These are phyloP conservation scores for Debaryomyces hansenii DNA, from an alignment of 805 yeast species.

Conservation along the genomic window DNA sequence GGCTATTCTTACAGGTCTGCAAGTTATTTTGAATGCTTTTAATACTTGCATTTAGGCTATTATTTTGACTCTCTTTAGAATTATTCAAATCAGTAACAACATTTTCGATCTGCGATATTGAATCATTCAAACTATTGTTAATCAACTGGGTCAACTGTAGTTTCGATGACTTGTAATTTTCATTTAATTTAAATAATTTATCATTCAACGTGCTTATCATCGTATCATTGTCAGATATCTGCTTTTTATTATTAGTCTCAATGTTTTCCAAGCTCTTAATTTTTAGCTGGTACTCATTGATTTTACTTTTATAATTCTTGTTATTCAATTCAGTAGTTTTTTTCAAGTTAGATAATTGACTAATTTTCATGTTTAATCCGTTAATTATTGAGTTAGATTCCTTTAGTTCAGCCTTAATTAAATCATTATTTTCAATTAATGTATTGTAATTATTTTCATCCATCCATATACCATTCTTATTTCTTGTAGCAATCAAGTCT, in stretches of 20 bases:
- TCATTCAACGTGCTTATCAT: constrained; percentile 5
- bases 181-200: constrained; percentile 6
- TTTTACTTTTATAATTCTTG: constrained; percentile 3
- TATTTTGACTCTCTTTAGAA: neutral
- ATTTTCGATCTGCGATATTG: constrained; percentile 4
- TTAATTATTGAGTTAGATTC: constrained; percentile 14
- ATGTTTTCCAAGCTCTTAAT: constrained; percentile 4
- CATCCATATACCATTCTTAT: constrained; percentile 66
- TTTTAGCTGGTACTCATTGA: constrained; percentile 4
- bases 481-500: constrained; percentile 62
- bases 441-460: constrained; percentile 53
- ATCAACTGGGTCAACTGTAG: constrained; percentile 6
- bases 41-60: neutral
- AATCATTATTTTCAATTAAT: constrained; percentile 27
- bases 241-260: constrained; percentile 1
- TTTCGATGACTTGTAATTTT: constrained; percentile 7
- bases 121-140: constrained; percentile 3
- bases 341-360: constrained; percentile 4
- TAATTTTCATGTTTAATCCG: constrained; percentile 5
- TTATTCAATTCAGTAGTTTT: constrained; percentile 2
- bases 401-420: constrained; percentile 19
- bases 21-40: neutral
- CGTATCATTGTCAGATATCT: constrained; percentile 1
- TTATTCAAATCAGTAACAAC: neutral
- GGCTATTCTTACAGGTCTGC: neutral